phyloP scores from a whole-genome alignment of 2,329 filamentous ascomycete species.

The Curvularia lunata region DNA sequence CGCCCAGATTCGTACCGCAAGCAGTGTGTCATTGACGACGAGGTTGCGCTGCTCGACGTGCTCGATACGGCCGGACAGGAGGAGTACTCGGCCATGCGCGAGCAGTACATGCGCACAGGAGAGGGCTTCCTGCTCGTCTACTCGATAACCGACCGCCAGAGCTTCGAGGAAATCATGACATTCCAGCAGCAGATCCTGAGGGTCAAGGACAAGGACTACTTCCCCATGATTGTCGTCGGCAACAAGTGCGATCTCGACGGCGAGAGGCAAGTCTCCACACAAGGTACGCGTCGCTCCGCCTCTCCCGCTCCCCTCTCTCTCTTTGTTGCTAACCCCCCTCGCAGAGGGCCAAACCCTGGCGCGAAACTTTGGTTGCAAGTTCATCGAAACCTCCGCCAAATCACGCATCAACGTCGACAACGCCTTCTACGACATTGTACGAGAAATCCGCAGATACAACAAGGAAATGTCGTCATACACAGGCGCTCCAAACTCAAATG shows the following conservation, averaged over 20 bases:
- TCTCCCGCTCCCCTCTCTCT: background rate
- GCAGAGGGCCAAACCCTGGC: conserved; percentile 92
- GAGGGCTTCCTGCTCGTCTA: conserved; percentile 98
- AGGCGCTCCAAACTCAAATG: conserved; percentile 66
- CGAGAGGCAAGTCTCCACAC: conserved; percentile 88
- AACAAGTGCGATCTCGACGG: conserved; percentile 99
- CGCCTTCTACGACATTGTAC: conserved; percentile 97
- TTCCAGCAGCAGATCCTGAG: conserved; percentile 98
- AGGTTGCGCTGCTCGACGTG: conserved; percentile 95
- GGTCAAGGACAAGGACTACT: conserved; percentile 99
- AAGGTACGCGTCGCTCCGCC: conserved; percentile 68
- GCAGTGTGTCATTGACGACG: conserved; percentile 98
- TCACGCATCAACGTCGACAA: conserved; percentile 98
- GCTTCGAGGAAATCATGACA: conserved; percentile 97
- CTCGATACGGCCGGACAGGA: conserved; percentile 98
- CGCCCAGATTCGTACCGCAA: conserved; percentile 94
- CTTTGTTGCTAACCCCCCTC: conserved; percentile 26
- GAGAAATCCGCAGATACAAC: conserved; percentile 98
- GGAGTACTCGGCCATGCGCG: conserved; percentile 98
- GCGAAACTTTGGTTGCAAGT: conserved; percentile 90
- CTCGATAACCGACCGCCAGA: conserved; percentile 96
- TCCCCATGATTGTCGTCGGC: conserved; percentile 97
- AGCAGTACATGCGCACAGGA: conserved; percentile 99
- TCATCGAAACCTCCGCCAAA: conserved; percentile 99
- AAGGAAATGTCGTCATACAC: conserved; percentile 94